These are phyloP conservation scores for Plectranthus barbatus DNA, from an alignment of 257 asterid species.

Conservation along the genomic window DNA sequence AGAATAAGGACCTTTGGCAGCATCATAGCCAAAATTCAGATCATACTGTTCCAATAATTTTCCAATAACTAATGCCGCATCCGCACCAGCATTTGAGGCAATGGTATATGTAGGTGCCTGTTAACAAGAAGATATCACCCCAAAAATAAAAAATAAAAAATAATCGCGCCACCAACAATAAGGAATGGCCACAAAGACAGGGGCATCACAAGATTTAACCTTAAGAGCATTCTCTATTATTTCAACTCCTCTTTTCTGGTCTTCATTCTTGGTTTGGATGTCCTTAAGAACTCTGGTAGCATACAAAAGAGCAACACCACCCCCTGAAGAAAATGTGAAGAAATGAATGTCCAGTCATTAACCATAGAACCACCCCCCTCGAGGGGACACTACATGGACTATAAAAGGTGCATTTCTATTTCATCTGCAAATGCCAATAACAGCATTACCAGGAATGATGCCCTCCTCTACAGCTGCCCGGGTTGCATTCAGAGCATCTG, in stretches of 20 bases:
- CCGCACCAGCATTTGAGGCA: slow-evolving; percentile 81
- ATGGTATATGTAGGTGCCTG: slow-evolving; percentile 77
- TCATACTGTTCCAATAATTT: slow-evolving; percentile 77
- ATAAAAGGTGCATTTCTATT: not conserved
- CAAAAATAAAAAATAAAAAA: not conserved
- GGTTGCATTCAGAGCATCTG: slow-evolving; percentile 93
- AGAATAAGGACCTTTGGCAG: slow-evolving; percentile 63
- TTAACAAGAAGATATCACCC: slow-evolving; percentile 13
- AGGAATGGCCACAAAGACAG: not conserved
- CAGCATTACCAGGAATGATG: slow-evolving; percentile 62
- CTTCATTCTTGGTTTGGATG: slow-evolving; percentile 62
- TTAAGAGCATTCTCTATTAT: slow-evolving; percentile 72
- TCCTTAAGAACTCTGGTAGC: slow-evolving; percentile 56
- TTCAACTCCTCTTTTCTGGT: slow-evolving; percentile 72
- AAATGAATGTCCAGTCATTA: not conserved
- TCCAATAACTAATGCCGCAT: slow-evolving; percentile 58
- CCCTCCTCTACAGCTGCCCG: slow-evolving; percentile 96
- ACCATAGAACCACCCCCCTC: not conserved
- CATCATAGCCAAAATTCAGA: slow-evolving; percentile 67
- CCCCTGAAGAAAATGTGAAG: slow-evolving; percentile 39
- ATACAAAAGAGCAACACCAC: slow-evolving; percentile 84
- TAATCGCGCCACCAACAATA: not conserved
- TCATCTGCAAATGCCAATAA: not conserved
- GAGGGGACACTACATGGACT: not conserved
- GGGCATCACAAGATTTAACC: slow-evolving; percentile 36